A percentile compares a stretch with the other conserved stretches of the same genome.
Conservation (phyloP, 495 filamentous ascomycete genomes). For the Evernia prunastri region DNA sequence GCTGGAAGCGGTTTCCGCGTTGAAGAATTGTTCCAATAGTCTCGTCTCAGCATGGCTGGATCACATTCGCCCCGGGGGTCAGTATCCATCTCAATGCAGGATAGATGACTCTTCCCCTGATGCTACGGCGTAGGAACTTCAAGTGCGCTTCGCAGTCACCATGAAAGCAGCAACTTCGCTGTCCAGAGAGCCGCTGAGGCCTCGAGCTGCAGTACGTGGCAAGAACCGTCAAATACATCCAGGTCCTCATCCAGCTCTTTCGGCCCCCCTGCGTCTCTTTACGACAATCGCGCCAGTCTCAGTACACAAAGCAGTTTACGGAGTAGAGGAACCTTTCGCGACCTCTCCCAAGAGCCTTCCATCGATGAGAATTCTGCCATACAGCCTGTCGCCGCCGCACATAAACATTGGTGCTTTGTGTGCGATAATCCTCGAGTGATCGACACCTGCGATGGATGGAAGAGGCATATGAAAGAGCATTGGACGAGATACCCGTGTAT, state of each 20-base stretch:
- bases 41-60: not conserved
- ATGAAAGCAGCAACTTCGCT: not conserved
- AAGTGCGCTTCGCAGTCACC: not conserved
- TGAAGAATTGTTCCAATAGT: not conserved
- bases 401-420: slow-evolving; percentile 3
- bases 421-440: not conserved
- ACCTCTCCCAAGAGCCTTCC: not conserved
- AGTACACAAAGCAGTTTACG: not conserved
- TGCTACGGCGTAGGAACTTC: not conserved
- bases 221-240: not conserved
- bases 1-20: not conserved
- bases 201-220: not conserved
- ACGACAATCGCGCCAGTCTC: not conserved
- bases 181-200: not conserved
- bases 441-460: slow-evolving; percentile 7
- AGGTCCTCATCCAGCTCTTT: not conserved
- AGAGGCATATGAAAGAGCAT: slow-evolving; percentile 16
- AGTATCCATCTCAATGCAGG: not conserved
- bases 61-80: not conserved
- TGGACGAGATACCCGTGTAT: slow-evolving; percentile 2
- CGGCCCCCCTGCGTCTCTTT: not conserved
- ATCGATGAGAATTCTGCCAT: not conserved
- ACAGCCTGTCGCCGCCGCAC: not conserved
- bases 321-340: not conserved
- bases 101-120: not conserved